Evolutionary conservation across 345 rosid genomes (phyloP), one percentile per base, ranked within the genome.

Genomic region (Eucalyptus virginea): DNA sequence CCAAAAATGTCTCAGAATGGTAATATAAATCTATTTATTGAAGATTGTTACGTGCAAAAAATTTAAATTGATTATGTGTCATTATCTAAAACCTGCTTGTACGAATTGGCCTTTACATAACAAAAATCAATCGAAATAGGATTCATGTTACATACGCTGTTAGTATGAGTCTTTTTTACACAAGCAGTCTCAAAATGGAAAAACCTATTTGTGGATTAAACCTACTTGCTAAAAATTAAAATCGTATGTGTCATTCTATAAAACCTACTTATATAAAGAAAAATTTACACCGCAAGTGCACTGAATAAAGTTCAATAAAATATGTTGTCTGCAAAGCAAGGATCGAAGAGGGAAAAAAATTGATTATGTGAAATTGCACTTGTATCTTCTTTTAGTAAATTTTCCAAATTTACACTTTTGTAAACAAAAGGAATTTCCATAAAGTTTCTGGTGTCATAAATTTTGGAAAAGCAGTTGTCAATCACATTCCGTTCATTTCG

Each of bases 401-500:
- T 58, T 24, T 58, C 30, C 65, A 58, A 58, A 24, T 58, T 58
- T 24, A 58, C 30, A 58, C 30, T 24, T 11, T 24, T 58, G 14
- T 58, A 10, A 58, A 24, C 5, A 10, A 23, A 58, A 58, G 28
- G 28, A 9, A 58, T 58, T 24, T 58, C 28, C 28, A 23, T 21
- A 23, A 56, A 9, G 26, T 56, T 56, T 56, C 28, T 24, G 62
- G 5, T 56, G 62, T 21, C 62, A 56, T 5, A 56, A 56, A 56
- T 4, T 56, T 24, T 56, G 30, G 62, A 24, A 28, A 58, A 58
- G n/a, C 15, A 11, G 49, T 48, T 48, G 49, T 48, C 49, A 12
- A 0, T 48, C 49, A 48, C 15, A 47, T 2, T 16, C 7, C 21
- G 0, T 50, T 50, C 8, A 1, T 50, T 50, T 50, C 8, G 3